Evolutionary conservation across 2,329 filamentous ascomycete species (phyloP).

Genomic region (Akanthomyces uredinophilus): DNA sequence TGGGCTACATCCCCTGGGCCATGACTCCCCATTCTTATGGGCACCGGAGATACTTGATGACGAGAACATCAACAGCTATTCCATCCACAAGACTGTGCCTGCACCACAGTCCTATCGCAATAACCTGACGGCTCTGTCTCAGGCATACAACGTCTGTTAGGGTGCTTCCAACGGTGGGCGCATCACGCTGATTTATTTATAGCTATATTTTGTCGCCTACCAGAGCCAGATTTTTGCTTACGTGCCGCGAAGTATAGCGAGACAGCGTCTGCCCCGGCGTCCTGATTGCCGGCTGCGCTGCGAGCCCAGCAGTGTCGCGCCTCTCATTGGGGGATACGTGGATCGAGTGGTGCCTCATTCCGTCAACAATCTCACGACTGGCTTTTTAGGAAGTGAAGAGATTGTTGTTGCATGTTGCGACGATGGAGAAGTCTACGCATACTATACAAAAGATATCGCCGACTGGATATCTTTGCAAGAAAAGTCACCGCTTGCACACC

Average conservation of each 20-base stretch:
- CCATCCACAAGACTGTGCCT: background rate
- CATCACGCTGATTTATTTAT: slow-evolving; percentile 11
- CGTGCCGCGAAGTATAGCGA: slow-evolving; percentile 40
- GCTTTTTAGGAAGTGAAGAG: slow-evolving; percentile 64
- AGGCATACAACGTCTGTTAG: slow-evolving; percentile 46
- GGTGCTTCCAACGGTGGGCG: background rate
- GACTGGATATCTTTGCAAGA: slow-evolving; percentile 35
- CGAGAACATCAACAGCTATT: background rate
- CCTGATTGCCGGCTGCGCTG: slow-evolving; percentile 49
- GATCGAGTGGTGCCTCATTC: slow-evolving; percentile 50
- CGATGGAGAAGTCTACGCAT: slow-evolving; percentile 69
- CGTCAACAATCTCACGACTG: slow-evolving; percentile 65
- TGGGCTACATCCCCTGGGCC: slow-evolving; percentile 21
- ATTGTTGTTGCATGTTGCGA: slow-evolving; percentile 64
- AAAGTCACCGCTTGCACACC: background rate
- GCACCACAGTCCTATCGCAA: slow-evolving; percentile 38
- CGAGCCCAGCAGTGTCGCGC: slow-evolving; percentile 34
- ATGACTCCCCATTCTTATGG: slow-evolving; percentile 27
- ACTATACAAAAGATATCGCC: slow-evolving; percentile 54
- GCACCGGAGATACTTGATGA: slow-evolving; percentile 19
- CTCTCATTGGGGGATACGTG: slow-evolving; percentile 46
- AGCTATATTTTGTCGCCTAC: slow-evolving; percentile 60
- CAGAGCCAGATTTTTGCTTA: slow-evolving; percentile 53
- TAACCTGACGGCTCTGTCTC: slow-evolving; percentile 55
- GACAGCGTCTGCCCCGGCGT: slow-evolving; percentile 42